A percentile compares a stretch with the other conserved stretches of the same genome.
Evolutionary conservation across 768 basidiomycete genomes (phyloP).

Genomic region (Boletus subparvulus): DNA sequence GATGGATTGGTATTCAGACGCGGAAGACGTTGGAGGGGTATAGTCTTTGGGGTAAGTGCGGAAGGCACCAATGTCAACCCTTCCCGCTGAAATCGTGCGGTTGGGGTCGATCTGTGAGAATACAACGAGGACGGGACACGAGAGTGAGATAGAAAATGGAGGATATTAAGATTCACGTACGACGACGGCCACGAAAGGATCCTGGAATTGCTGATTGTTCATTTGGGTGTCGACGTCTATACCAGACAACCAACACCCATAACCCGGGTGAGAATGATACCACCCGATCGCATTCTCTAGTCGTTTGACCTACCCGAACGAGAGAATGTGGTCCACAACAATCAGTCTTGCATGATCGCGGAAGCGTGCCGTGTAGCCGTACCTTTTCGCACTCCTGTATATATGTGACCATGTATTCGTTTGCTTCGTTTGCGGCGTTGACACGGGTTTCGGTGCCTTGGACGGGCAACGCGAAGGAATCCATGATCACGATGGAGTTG

Average conservation of each 20-base stretch:
- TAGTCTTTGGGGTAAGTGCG: conserved; percentile 96
- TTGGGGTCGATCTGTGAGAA: conserved; percentile 86
- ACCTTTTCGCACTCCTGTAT: conserved; percentile 80
- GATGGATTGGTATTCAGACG: conserved; percentile 93
- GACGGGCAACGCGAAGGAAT: conserved; percentile 95
- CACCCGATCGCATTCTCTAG: conserved; percentile 91
- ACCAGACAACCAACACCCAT: conserved; percentile 98
- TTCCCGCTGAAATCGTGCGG: conserved; percentile 96
- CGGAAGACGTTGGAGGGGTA: conserved; percentile 67
- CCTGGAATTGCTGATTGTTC: conserved; percentile 92
- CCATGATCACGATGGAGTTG: conserved; percentile 81
- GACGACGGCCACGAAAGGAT: conserved; percentile 97
- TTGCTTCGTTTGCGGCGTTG: conserved; percentile 92
- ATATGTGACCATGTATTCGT: conserved; percentile 98
- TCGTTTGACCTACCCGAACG: conserved; percentile 62
- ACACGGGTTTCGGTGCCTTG: conserved; percentile 98
- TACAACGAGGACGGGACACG: not conserved
- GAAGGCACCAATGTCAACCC: conserved; percentile 99
- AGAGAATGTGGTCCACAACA: not conserved
- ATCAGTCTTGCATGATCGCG: not conserved
- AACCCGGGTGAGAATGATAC: conserved; percentile 99
- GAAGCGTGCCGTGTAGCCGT: conserved; percentile 9
- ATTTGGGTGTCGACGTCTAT: conserved; percentile 98
- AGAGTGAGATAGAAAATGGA: not conserved
- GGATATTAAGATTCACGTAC: conserved; percentile 44